Percentiles rank a stretch among this genome's conserved stretches.
phyloP scores from a whole-genome alignment of 2,329 filamentous ascomycete species.

The Fusarium brevicatenulatum region DNA sequence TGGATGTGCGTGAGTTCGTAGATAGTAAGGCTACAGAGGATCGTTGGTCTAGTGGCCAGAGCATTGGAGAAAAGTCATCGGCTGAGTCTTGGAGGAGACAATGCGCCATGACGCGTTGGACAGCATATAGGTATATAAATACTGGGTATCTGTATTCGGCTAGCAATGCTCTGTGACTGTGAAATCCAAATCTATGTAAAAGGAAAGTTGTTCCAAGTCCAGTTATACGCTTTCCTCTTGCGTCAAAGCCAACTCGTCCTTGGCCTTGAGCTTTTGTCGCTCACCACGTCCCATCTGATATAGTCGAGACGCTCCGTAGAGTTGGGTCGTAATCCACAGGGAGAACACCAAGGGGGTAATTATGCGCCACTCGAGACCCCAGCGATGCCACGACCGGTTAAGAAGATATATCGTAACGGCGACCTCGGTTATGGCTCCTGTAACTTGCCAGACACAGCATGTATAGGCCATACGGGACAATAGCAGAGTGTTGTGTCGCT shows the following conservation, averaged over 20 bases:
- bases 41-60: neutral
- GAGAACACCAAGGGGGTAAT: neutral
- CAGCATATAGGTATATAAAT: neutral
- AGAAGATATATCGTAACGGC: slow-evolving; percentile 15
- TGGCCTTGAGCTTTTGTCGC: neutral
- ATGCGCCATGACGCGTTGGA: neutral
- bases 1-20: neutral
- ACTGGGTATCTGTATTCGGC: neutral
- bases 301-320: slow-evolving; percentile 10
- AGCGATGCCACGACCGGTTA: neutral
- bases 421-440: neutral
- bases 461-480: slow-evolving; percentile 1
- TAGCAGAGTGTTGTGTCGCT: neutral
- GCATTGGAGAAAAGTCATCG: neutral
- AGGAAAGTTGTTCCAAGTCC: neutral
- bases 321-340: slow-evolving; percentile 10
- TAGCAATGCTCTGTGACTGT: neutral
- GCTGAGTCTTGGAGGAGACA: neutral
- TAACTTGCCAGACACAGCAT: slow-evolving; percentile 1
- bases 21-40: neutral
- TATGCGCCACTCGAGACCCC: slow-evolving; percentile 1
- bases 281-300: slow-evolving; percentile 10
- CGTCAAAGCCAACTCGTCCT: neutral
- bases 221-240: neutral
- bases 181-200: neutral